Evolutionary conservation across 73 alveolate genomes (phyloP).

Genomic region (Effrenium voratum): DNA sequence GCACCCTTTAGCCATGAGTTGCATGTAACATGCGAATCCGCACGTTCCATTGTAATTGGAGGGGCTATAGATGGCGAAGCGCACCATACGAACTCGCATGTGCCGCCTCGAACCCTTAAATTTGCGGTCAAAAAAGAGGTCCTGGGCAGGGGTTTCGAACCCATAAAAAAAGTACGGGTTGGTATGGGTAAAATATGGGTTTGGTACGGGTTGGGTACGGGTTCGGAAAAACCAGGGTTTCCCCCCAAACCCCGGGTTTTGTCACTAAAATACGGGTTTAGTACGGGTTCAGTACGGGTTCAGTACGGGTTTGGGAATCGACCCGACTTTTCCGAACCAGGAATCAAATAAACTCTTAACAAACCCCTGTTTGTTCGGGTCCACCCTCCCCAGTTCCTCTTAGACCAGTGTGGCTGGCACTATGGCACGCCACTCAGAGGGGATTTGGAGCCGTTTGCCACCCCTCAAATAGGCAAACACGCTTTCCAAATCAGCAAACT

Average conservation of each 20-base stretch:
- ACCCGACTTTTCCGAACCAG: neutral
- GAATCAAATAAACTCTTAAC: neutral
- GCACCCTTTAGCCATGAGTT: neutral
- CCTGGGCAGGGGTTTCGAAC: neutral
- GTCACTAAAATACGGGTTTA: neutral
- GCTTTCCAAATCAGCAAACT: neutral
- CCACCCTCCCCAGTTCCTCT: neutral
- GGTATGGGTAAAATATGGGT: slow-evolving; percentile 25
- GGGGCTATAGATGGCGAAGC: neutral
- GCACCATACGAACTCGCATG: no score
- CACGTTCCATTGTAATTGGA: neutral
- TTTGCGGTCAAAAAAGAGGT: neutral
- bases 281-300: slow-evolving; percentile 26
- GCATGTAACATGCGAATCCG: neutral
- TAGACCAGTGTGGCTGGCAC: neutral
- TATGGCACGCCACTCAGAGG: neutral
- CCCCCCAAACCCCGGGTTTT: neutral
- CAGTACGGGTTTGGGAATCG: neutral
- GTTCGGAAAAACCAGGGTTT: neutral
- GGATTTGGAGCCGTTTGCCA: neutral
- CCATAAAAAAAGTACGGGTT: neutral
- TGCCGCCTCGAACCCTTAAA: neutral
- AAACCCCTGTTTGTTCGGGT: neutral
- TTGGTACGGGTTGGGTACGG: no score
- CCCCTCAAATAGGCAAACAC: neutral